Base-by-base conservation (phyloP, 345 rosid genomes). In the Gossypium herbaceum region DNA sequence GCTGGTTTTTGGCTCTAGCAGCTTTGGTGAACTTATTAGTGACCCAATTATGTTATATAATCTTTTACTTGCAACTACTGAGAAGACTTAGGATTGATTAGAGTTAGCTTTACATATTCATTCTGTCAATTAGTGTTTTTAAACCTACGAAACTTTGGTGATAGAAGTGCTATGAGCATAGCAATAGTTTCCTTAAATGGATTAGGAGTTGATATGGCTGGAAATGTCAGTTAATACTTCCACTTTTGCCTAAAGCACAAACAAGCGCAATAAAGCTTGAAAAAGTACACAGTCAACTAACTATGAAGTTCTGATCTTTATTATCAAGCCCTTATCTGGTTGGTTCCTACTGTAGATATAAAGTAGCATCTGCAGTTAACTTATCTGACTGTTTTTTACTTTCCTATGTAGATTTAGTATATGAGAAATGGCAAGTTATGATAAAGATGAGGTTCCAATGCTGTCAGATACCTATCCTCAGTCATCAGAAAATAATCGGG, bases 361-460 rank as follows among this genome's bases (percentile, higher is more conserved):
- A 45, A 45, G n/a, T 16, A 48, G 43, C 60, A 51, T n/a, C 25
- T 51, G 45, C 16, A 27, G 17, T 9, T 27, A 69, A 25, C 44
- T 68, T 27, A 50, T 17, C 45, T 51, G 2, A 17, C 24, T 27
- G 25, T 52, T 22, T 20, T 75, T 0, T 43, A 16, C 55, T 62
- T 34, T 17, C 48, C 24, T 68, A 25, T 81, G 59, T 65, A 83
- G 87, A 71, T n/a, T 27, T 76, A 54, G 3, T 74, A 27, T 73
- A 29, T 51, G 41, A 76, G 71, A 61, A 79, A 90, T 90, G 94
- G 86, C 75, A 56, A 75, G 75, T 59, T 77, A 52, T 77, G 89
- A 91, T 13, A 92, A 82, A 75, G 93, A 91, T 80, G 90, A 87
- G 63, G 60, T 83, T 17, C 94, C 97, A 3, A 87, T 89, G 91